Evolutionary conservation across 768 basidiomycete species (phyloP), one percentile per base, ranked within the genome.

Genomic region (Podaxis sp.): DNA sequence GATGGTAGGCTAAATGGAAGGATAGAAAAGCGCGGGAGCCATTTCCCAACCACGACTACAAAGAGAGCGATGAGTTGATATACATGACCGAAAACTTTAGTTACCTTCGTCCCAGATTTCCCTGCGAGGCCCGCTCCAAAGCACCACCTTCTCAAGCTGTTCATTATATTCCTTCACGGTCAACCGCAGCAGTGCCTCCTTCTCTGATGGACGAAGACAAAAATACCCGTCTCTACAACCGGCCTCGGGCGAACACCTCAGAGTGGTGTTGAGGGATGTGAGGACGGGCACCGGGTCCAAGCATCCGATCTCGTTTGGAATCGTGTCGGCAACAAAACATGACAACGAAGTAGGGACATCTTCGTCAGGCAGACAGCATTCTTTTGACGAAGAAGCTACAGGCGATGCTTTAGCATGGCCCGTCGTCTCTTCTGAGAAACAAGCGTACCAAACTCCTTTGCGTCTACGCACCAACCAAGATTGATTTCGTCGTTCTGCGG

Each of bases 51-150:
- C 44, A 75, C 72, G 48, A 92, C 89, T 90, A 54, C 15, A 15
- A 5, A 54, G 11, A 61, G 1, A 66, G 57, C 19, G 28, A 36
- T 59, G 33, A 57, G 22, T 56, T 42, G 36, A 36, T 67, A 19
- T 19, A 7, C 30, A 58, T 51, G 17, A 59, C 51, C 39, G 42
- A 7, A 55, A 62, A 48, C 52, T 65, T 54, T n/a, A 69, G 77
- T 28, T 65, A 87, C 90, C 86, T 80, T 89, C 81, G 57, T 88
- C 84, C 74, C 80, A 82, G 0, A 95, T 78, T 73, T 93, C 91
- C 17, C 67, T 68, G 7, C 74, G 75, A 4, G 90, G 86, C 0
- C 93, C 93, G 63, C 82, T 86, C 91, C 92, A 95, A 2, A 95
- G 70, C 3, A 94, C 73, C 1, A 86, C 76, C 44, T 77, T 71